These are phyloP conservation scores for Penicillium cosmopolitanum DNA, from an alignment of 495 filamentous ascomycete species.

Conservation along the genomic window DNA sequence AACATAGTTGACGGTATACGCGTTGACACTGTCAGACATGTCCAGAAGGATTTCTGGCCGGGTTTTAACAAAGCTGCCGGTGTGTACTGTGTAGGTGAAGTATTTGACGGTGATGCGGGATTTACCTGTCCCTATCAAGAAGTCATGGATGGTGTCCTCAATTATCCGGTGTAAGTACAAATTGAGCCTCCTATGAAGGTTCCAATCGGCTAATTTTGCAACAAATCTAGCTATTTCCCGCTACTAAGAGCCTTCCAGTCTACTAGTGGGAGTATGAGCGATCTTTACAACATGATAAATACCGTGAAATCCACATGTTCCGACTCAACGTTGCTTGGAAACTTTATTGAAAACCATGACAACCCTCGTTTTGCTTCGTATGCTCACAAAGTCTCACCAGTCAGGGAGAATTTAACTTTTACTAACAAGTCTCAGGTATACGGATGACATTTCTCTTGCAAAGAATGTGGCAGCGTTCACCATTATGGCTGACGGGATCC, in stretches of 20 bases:
- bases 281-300: constrained; percentile 62
- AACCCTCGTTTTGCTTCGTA: constrained; percentile 65
- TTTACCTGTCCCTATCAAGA: constrained; percentile 70
- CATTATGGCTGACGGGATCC: constrained; percentile 70
- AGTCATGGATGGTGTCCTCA: constrained; percentile 63
- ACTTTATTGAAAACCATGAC: constrained; percentile 84
- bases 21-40: constrained; percentile 75
- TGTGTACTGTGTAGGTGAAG: constrained; percentile 73
- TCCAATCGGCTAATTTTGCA: not conserved
- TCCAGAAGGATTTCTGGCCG: constrained; percentile 71
- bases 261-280: constrained; percentile 58
- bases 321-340: constrained; percentile 69
- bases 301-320: constrained; percentile 56
- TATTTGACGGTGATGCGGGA: constrained; percentile 61
- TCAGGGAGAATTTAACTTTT: not conserved
- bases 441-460: constrained; percentile 53
- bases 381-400: constrained; percentile 4
- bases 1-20: constrained; percentile 71
- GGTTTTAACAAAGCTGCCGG: constrained; percentile 66
- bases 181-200: not conserved
- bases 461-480: constrained; percentile 74
- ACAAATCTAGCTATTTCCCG: constrained; percentile 48
- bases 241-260: constrained; percentile 66
- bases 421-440: constrained; percentile 43
- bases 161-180: constrained; percentile 56